Percentiles rank a stretch among this genome's conserved stretches.
These are phyloP conservation scores for Quercus alba DNA, from an alignment of 306 rosid species.

Conservation along the genomic window DNA sequence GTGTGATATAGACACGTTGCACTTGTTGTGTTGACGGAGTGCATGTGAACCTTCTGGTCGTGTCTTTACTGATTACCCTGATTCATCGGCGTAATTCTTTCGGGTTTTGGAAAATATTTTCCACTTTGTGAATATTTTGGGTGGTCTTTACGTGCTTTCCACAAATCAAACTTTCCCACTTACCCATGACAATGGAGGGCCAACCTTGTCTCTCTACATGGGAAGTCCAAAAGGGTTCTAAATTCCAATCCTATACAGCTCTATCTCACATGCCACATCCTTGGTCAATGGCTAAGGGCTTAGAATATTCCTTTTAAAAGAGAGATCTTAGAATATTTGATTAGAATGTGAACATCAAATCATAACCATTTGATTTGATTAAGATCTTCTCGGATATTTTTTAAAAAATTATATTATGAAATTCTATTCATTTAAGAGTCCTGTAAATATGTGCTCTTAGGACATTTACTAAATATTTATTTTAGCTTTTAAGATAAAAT, in stretches of 20 bases:
- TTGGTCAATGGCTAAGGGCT: no score
- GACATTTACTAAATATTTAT: no score
- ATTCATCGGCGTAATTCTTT: conserved; percentile 41
- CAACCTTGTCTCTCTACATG: not conserved
- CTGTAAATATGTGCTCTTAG: no score
- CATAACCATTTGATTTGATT: no score
- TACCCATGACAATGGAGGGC: not conserved
- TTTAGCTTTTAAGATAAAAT: no score
- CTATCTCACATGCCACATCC: not conserved
- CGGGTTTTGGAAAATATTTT: not conserved
- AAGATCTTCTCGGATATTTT: no score
- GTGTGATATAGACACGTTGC: conserved; percentile 25
- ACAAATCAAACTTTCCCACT: not conserved
- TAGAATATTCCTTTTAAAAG: no score
- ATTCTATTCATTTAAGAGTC: no score
- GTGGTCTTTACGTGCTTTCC: not conserved
- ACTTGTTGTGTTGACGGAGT: not conserved
- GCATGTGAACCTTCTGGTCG: conserved; percentile 27
- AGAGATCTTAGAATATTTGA: no score
- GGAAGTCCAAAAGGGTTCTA: not conserved
- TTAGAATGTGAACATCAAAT: no score
- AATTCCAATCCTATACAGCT: not conserved
- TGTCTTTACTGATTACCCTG: conserved; percentile 26
- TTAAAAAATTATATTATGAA: no score
- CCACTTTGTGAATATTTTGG: not conserved